phyloP scores from a whole-genome alignment of 495 filamentous ascomycete species.

The Lindgomyces ingoldianus region DNA sequence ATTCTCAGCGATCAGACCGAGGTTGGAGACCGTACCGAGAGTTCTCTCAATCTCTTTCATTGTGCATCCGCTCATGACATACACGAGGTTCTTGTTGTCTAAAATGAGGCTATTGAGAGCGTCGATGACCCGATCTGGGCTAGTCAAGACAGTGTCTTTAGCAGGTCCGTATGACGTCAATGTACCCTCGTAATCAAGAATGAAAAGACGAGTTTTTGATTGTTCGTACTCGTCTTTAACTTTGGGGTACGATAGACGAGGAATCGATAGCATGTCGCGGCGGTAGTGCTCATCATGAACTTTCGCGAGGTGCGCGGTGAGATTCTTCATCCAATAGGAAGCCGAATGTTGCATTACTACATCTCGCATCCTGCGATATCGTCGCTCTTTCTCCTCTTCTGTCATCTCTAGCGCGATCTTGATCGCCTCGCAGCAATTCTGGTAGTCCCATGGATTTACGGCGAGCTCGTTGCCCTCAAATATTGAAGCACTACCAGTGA shows the following conservation, averaged over 20 bases:
- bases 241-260: constrained; percentile 68
- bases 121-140: constrained; percentile 78
- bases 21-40: constrained; percentile 72
- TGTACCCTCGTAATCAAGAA: constrained; percentile 91
- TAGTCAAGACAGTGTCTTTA: constrained; percentile 76
- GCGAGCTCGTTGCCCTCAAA: constrained; percentile 75
- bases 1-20: constrained; percentile 90
- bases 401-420: constrained; percentile 74
- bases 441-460: constrained; percentile 93
- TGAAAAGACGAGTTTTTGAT: constrained; percentile 70
- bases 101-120: constrained; percentile 74
- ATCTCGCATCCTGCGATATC: constrained; percentile 73
- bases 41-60: constrained; percentile 84
- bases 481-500: constrained; percentile 84
- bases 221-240: constrained; percentile 65
- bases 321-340: constrained; percentile 74
- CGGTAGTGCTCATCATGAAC: constrained; percentile 80
- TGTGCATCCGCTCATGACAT: constrained; percentile 84
- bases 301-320: constrained; percentile 65
- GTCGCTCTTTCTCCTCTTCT: constrained; percentile 66
- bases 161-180: constrained; percentile 81
- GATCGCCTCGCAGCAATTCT: constrained; percentile 80
- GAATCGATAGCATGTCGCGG: constrained; percentile 80
- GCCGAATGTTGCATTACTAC: constrained; percentile 80
- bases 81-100: constrained; percentile 80